Evolutionary conservation across 164 flowering plant genomes (phyloP).

Genomic region (Macadamia tetraphylla): DNA sequence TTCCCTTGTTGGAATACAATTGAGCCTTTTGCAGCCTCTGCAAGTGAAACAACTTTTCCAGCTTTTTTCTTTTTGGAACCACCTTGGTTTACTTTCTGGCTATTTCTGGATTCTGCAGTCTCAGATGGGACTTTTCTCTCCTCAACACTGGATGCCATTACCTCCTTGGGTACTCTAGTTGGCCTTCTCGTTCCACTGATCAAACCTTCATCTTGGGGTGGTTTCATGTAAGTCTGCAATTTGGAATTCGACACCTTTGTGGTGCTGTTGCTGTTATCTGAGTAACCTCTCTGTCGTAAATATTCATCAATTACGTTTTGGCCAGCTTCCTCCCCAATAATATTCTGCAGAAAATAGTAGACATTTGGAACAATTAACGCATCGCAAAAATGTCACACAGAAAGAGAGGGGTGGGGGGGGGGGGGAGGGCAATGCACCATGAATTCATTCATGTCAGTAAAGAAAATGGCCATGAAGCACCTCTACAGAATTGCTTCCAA

Average conservation of each 20-base stretch:
- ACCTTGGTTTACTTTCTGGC: constrained; percentile 29
- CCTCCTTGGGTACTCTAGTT: constrained; percentile 40
- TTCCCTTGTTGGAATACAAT: constrained; percentile 87
- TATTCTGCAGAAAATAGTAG: constrained; percentile 49
- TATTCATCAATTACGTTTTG: constrained; percentile 74
- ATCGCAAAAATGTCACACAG: neutral
- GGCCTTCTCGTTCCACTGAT: constrained; percentile 45
- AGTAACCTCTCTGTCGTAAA: constrained; percentile 62
- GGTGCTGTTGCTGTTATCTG: constrained; percentile 20
- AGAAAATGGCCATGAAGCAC: neutral
- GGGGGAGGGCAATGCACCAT: neutral
- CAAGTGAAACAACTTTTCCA: constrained; percentile 78
- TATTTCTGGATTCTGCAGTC: constrained; percentile 25
- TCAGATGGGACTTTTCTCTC: constrained; percentile 23
- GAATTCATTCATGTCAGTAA: neutral
- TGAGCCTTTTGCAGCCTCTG: constrained; percentile 93
- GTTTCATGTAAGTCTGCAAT: constrained; percentile 76
- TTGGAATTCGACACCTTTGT: constrained; percentile 30
- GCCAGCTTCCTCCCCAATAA: constrained; percentile 76
- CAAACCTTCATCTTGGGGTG: constrained; percentile 41
- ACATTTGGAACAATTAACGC: neutral
- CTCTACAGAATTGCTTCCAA: neutral
- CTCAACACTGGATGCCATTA: constrained; percentile 19
- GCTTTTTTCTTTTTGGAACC: constrained; percentile 68
- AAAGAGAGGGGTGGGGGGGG: too few species aligned